Evolutionary conservation across 1,284 basidiomycete species (phyloP).

Genomic region (Rhodotorula sp.): DNA sequence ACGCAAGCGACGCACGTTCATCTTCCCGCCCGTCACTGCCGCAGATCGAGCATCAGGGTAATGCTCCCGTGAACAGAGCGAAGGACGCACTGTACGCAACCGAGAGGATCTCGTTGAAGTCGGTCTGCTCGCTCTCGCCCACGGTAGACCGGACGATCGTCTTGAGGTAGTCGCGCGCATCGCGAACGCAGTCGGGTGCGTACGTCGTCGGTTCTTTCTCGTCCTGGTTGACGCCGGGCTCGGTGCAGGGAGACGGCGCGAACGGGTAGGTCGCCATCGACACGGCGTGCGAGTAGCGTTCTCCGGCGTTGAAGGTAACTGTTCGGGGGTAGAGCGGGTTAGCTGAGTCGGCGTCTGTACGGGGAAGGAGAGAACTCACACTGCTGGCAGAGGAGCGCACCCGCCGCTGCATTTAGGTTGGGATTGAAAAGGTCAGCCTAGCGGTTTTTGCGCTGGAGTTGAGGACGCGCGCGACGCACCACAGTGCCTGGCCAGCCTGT

Average conservation of each 20-base stretch:
- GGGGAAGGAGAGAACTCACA: not conserved
- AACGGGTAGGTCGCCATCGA: slow-evolving; percentile 28
- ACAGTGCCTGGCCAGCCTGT: slow-evolving; percentile 13
- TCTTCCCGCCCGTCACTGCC: slow-evolving; percentile 38
- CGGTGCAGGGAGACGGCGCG: not conserved
- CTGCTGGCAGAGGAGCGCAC: slow-evolving; percentile 23
- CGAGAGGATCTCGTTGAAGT: slow-evolving; percentile 38
- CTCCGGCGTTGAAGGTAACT: slow-evolving; percentile 21
- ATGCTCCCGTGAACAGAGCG: too few relatives aligned
- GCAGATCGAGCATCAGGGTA: not conserved
- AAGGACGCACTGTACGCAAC: slow-evolving; percentile 35
- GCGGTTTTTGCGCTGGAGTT: not conserved
- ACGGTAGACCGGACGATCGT: slow-evolving; percentile 7
- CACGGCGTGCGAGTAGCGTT: slow-evolving; percentile 33
- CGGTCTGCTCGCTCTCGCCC: not conserved
- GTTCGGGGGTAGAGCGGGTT: not conserved
- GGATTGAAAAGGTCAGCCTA: not conserved
- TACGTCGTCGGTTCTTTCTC: not conserved
- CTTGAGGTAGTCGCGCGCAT: slow-evolving; percentile 23
- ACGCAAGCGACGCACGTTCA: slow-evolving; percentile 21
- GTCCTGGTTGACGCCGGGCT: too few relatives aligned
- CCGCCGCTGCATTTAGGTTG: not conserved
- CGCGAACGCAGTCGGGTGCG: slow-evolving; percentile 19
- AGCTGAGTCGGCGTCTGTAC: rapidly evolving
- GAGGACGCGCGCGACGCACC: not conserved